These are phyloP conservation scores for Hyaloperonospora brassicae DNA, from an alignment of 352 stramenopile genomes.

Conservation along the genomic window DNA sequence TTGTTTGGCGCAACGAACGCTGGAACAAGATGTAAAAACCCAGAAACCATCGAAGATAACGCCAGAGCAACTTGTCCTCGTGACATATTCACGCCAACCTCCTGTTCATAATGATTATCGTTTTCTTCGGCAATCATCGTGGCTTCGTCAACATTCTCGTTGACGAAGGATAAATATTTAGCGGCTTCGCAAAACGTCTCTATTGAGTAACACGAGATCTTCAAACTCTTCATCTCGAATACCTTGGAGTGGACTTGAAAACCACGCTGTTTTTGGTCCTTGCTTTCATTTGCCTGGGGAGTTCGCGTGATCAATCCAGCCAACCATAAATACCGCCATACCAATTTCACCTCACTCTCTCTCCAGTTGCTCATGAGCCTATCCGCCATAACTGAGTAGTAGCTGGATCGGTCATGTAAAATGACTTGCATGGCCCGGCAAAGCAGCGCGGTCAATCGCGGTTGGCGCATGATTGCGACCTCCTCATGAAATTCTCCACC, in stretches of 20 bases:
- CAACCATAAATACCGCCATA: slow-evolving; percentile 81
- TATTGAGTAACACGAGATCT: slow-evolving; percentile 56
- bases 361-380: slow-evolving; percentile 66
- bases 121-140: slow-evolving; percentile 29
- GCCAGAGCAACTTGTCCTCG: slow-evolving; percentile 42
- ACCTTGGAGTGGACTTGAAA: slow-evolving; percentile 68
- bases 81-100: slow-evolving; percentile 46
- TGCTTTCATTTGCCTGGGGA: slow-evolving; percentile 31
- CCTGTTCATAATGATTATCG: slow-evolving; percentile 47
- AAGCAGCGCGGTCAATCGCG: slow-evolving; percentile 54
- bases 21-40: slow-evolving; percentile 32
- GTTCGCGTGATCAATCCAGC: slow-evolving; percentile 64
- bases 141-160: slow-evolving; percentile 62
- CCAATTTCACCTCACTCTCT: slow-evolving; percentile 69
- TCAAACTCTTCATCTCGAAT: slow-evolving; percentile 62
- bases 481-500: slow-evolving; percentile 66
- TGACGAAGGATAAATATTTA: slow-evolving; percentile 62
- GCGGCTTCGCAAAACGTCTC: slow-evolving; percentile 62
- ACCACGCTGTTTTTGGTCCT: slow-evolving; percentile 55
- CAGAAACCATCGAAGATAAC: slow-evolving; percentile 48
- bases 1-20: slow-evolving; percentile 29
- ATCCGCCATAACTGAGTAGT: slow-evolving; percentile 64
- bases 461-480: slow-evolving; percentile 39
- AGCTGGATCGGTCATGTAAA: slow-evolving; percentile 62
- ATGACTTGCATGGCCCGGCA: slow-evolving; percentile 75